phyloP scores from a whole-genome alignment of 2,329 filamentous ascomycete species.

The Lizonia empirigonia region DNA sequence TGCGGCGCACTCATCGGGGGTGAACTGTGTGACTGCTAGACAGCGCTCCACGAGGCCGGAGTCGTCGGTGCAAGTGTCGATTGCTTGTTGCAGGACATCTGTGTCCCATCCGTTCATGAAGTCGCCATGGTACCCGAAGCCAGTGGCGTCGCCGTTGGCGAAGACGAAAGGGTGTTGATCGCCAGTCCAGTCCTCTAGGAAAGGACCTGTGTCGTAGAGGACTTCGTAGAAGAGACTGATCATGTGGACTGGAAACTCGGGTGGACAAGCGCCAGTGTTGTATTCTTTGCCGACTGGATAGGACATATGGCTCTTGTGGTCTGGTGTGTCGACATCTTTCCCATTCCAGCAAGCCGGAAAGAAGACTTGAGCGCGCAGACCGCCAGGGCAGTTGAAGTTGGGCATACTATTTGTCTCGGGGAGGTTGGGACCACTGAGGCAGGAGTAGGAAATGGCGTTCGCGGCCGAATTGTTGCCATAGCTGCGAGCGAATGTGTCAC shows the following conservation, averaged over 20 bases:
- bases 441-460: slow-evolving; percentile 63
- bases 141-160: slow-evolving; percentile 71
- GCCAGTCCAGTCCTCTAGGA: slow-evolving; percentile 53
- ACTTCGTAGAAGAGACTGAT: slow-evolving; percentile 65
- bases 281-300: slow-evolving; percentile 58
- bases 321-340: slow-evolving; percentile 58
- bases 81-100: slow-evolving; percentile 67
- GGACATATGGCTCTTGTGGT: slow-evolving; percentile 67
- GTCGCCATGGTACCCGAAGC: slow-evolving; percentile 72
- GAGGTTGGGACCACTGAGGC: slow-evolving; percentile 53
- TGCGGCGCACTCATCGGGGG: slow-evolving; percentile 55
- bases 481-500: slow-evolving; percentile 65
- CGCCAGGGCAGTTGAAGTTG: slow-evolving; percentile 65
- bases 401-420: slow-evolving; percentile 66
- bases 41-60: slow-evolving; percentile 32
- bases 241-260: slow-evolving; percentile 59
- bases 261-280: slow-evolving; percentile 60
- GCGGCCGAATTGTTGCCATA: slow-evolving; percentile 53
- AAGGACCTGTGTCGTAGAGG: slow-evolving; percentile 58
- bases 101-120: slow-evolving; percentile 75
- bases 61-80: slow-evolving; percentile 66
- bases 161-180: slow-evolving; percentile 62
- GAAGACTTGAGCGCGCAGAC: slow-evolving; percentile 69
- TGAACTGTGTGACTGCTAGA: slow-evolving; percentile 57
- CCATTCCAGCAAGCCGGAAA: slow-evolving; percentile 79